Percentiles rank a stretch among this genome's conserved stretches.
phyloP scores from a whole-genome alignment of 805 yeast genomes.

The Grigorovia humatica region DNA sequence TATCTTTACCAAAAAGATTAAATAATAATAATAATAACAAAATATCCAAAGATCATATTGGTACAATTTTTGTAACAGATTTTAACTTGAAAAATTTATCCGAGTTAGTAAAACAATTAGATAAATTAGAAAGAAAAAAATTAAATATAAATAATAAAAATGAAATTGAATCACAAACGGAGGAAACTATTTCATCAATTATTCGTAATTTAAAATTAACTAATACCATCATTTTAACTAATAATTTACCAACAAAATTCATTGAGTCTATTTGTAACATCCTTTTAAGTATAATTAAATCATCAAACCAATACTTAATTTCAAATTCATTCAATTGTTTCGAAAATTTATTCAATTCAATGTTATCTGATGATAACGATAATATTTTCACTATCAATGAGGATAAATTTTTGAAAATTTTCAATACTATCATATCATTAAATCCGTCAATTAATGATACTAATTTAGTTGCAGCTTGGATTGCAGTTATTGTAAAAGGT shows the following conservation, averaged over 20 bases:
- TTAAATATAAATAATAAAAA: slow-evolving; percentile 17
- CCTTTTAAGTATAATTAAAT: slow-evolving; percentile 63
- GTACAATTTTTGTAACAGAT: slow-evolving; percentile 59
- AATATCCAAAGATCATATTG: slow-evolving; percentile 53
- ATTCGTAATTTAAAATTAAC: slow-evolving; percentile 74
- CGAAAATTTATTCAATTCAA: slow-evolving; percentile 21
- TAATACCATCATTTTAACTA: slow-evolving; percentile 57
- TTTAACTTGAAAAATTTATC: slow-evolving; percentile 49
- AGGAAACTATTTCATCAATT: slow-evolving; percentile 45
- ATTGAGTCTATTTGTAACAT: slow-evolving; percentile 67
- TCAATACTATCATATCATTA: slow-evolving; percentile 64
- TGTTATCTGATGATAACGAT: slow-evolving; percentile 3
- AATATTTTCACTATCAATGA: slow-evolving; percentile 39
- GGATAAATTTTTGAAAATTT: slow-evolving; percentile 51
- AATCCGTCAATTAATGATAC: slow-evolving; percentile 76
- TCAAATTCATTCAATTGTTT: slow-evolving; percentile 75
- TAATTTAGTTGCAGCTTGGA: slow-evolving; percentile 88
- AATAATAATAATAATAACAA: background rate
- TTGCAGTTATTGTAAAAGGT: slow-evolving; percentile 87
- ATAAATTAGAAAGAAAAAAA: slow-evolving; percentile 29
- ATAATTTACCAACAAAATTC: slow-evolving; percentile 71
- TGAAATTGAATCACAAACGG: slow-evolving; percentile 29
- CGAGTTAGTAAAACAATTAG: slow-evolving; percentile 33
- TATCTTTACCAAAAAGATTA: slow-evolving; percentile 45
- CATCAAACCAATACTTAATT: slow-evolving; percentile 78